Conservation (phyloP, 108 stramenopile genomes). For the Cyclostephanos tholiformis region DNA sequence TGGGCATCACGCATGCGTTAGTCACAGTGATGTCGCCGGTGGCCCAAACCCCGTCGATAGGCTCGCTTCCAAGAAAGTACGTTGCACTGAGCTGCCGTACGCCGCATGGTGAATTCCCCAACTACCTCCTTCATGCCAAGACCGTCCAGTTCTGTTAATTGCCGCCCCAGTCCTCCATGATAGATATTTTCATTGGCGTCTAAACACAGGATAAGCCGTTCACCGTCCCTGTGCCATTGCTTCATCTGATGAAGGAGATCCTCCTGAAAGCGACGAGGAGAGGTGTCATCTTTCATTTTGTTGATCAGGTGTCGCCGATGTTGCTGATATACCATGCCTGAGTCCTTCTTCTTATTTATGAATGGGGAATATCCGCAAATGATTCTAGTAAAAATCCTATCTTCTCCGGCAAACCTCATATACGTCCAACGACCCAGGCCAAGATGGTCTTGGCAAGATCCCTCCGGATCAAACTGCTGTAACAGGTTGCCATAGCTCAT, state of each 20-base stretch:
- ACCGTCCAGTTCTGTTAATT: background rate
- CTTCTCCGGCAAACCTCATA: slow-evolving; percentile 11
- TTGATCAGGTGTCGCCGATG: slow-evolving; percentile 2
- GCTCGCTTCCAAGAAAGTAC: slow-evolving; percentile 3
- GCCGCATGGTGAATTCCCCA: background rate
- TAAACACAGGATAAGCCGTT: background rate
- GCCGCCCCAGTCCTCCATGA: background rate
- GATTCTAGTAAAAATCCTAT: background rate
- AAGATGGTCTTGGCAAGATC: background rate
- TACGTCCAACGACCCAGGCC: slow-evolving; percentile 11
- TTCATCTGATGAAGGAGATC: too few species aligned
- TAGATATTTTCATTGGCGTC: slow-evolving; percentile 2
- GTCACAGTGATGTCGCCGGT: background rate
- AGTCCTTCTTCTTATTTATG: background rate
- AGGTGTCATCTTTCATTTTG: slow-evolving; percentile 11
- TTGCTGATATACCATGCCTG: background rate
- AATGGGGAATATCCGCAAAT: background rate
- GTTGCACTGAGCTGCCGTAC: background rate
- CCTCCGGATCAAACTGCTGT: slow-evolving; percentile 3
- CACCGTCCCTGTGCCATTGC: background rate
- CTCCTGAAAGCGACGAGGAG: background rate
- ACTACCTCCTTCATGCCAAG: slow-evolving; percentile 8
- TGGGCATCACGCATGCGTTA: background rate
- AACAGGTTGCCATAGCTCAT: background rate
- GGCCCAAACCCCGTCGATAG: background rate